Percentiles rank a stretch among this genome's conserved stretches.
These are phyloP conservation scores for Gremmenia infestans DNA, from an alignment of 2,329 filamentous ascomycete genomes.

Conservation along the genomic window DNA sequence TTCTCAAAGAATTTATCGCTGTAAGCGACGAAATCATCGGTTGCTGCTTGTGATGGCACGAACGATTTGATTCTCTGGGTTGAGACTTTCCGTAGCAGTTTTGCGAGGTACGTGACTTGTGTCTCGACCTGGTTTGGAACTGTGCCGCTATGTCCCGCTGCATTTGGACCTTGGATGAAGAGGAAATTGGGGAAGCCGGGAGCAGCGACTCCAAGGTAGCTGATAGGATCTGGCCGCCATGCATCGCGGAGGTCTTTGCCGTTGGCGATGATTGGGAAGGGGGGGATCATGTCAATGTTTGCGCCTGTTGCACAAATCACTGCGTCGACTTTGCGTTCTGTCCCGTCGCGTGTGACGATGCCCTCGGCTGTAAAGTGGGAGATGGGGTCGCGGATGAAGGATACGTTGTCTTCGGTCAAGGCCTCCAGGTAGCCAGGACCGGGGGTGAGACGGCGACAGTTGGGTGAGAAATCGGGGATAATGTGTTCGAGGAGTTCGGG, in stretches of 20 bases:
- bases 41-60: conserved; percentile 49
- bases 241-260: conserved; percentile 48
- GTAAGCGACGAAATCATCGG: conserved; percentile 61
- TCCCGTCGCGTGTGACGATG: conserved; percentile 55
- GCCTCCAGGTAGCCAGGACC: conserved; percentile 61
- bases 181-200: conserved; percentile 65
- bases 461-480: conserved; percentile 39
- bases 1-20: conserved; percentile 50
- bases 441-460: conserved; percentile 39
- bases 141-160: conserved; percentile 56
- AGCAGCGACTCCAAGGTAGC: conserved; percentile 58
- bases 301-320: conserved; percentile 66
- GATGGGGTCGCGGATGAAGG: conserved; percentile 54
- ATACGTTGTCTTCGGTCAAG: conserved; percentile 55
- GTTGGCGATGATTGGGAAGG: conserved; percentile 54
- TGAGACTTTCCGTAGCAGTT: conserved; percentile 61
- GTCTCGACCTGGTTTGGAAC: conserved; percentile 64
- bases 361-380: conserved; percentile 52
- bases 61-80: conserved; percentile 62
- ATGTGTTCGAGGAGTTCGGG: conserved; percentile 33
- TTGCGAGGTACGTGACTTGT: conserved; percentile 60
- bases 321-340: conserved; percentile 53
- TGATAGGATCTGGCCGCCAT: conserved; percentile 59
- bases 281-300: conserved; percentile 53
- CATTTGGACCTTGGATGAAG: conserved; percentile 58